These are phyloP conservation scores for Colletotrichum sp. DNA, from an alignment of 2,329 filamentous ascomycete species.

Conservation along the genomic window DNA sequence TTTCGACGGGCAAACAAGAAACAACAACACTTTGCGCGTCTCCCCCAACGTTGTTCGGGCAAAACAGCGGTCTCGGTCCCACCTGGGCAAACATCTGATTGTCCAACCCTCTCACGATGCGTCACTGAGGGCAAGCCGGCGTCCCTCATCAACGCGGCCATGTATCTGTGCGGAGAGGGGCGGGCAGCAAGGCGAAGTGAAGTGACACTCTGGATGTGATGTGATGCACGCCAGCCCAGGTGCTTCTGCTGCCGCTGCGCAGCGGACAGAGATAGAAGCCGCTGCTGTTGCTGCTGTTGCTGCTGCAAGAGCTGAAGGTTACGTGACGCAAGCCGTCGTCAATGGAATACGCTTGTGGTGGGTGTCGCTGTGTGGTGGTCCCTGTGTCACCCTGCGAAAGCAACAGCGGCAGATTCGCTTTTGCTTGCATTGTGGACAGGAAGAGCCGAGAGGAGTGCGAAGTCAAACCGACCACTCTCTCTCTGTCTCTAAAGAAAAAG, in stretches of 20 bases:
- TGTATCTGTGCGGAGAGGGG: not conserved
- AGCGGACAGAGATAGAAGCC: not conserved
- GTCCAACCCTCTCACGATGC: constrained; percentile 9
- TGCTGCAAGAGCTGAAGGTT: not conserved
- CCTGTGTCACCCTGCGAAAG: not conserved
- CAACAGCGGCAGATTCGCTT: not conserved
- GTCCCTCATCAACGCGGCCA: not conserved
- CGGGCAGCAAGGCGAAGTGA: not conserved
- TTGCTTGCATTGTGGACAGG: not conserved
- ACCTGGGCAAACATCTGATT: constrained; percentile 13
- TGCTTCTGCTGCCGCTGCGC: not conserved
- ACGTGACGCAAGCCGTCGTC: constrained; percentile 19
- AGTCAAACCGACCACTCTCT: not conserved
- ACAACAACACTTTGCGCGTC: not conserved
- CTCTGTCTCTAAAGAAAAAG: not conserved
- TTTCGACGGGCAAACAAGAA: not conserved
- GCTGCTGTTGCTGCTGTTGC: not conserved
- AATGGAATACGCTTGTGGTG: constrained; percentile 16
- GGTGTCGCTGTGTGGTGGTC: not conserved
- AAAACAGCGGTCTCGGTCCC: constrained; percentile 8
- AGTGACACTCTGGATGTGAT: not conserved
- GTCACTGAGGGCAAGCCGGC: not conserved
- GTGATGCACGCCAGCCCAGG: not conserved
- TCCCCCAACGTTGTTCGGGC: not conserved
- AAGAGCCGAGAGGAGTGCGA: not conserved